Base-by-base conservation (phyloP, 169 alveolate species). In the Cytauxzoon felis region DNA sequence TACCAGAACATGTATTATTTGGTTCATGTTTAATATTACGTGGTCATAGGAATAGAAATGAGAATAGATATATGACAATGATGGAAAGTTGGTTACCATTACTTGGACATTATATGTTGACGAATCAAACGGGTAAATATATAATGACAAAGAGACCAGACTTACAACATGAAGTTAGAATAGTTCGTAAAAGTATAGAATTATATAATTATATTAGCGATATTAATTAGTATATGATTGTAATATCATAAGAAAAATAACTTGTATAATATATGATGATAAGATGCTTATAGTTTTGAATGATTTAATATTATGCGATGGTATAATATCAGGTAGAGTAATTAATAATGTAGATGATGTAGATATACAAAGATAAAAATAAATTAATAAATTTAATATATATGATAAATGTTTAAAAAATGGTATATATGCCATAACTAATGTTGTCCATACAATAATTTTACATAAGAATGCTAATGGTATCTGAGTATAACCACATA, bases 401-500 rank as follows among this genome's bases (percentile, higher is more conserved):
- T 24, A 9, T 6, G 42, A 36, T 2, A 54, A 8, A 33, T 4
- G 29, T 16, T 54, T 30, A 54, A 54, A 51, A 3, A 51, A 36
- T 36, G 23, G 65, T 7, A 54, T 36, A 38, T n/a, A 38, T 36
- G 42, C 23, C 65, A 54, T 54, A 2, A 36, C 9, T 2, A 54
- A 8, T 36, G 62, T 54, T 16, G 42, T 54, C 13, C 23, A 54
- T 24, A 54, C 29, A 54, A 34, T 36, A 8, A 54, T 29, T 19
- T 54, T 54, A 36, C 65, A 54, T 47, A 54, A 36, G 23, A 48
- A 13, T 45, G 60, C 65, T 3, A 71, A 33, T 9, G 82, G 82
- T 21, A 71, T 71, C 40, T 62, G 82, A 47, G 65, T 71, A 58
- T 71, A 71, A 18, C 82, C 82, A 2, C 48, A 34, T 3, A 47